Conservation (phyloP, 108 stramenopile genomes). For the Conticribra guillardii region DNA sequence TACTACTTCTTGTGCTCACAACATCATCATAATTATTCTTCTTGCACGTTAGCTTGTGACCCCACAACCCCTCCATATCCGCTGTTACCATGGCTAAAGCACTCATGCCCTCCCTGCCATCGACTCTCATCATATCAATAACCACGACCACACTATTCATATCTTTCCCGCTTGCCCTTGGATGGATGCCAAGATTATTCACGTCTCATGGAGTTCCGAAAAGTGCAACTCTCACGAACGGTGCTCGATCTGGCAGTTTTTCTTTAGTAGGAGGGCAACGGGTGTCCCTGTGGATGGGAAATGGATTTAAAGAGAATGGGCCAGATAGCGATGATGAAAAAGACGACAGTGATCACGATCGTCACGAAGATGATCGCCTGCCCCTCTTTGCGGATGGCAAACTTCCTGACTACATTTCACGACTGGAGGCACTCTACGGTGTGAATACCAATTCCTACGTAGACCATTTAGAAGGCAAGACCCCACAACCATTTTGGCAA, state of each 20-base stretch:
- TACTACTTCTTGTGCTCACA: too few species aligned
- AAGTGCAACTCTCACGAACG: neutral
- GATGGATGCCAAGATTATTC: neutral
- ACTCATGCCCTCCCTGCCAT: too few species aligned
- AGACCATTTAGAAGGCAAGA: neutral
- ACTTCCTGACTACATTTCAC: neutral
- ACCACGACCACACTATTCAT: too few species aligned
- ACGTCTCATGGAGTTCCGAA: neutral
- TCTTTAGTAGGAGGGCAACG: neutral
- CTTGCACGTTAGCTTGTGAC: too few species aligned
- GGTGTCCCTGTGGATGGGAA: neutral
- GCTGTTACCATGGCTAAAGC: too few species aligned
- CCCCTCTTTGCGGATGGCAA: neutral
- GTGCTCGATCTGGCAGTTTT: neutral
- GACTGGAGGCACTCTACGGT: constrained; percentile 1
- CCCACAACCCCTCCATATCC: too few species aligned
- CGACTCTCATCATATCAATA: too few species aligned
- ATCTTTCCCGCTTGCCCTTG: too few species aligned
- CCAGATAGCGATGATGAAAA: neutral
- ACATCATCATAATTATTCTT: too few species aligned
- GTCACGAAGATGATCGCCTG: neutral
- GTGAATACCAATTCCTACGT: neutral
- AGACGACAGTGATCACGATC: neutral
- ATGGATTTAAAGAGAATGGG: neutral
- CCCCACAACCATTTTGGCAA: neutral